phyloP scores from a whole-genome alignment of 2,329 filamentous ascomycete species.

The Scedosporium minutisporum region DNA sequence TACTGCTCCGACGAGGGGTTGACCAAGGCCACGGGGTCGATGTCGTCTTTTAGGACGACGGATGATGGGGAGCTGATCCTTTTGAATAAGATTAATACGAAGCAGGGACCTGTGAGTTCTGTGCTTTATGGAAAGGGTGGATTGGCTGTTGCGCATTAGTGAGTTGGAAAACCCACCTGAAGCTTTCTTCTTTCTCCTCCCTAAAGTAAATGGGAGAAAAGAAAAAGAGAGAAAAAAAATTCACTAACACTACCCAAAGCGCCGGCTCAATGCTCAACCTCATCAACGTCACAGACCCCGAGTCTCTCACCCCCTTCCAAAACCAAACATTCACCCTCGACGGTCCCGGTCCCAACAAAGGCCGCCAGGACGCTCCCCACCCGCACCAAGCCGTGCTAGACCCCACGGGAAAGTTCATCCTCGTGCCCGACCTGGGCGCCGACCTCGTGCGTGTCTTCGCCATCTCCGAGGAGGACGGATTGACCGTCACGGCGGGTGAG shows the following conservation, averaged over 20 bases:
- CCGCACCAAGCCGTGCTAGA: constrained; percentile 58
- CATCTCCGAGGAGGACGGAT: constrained; percentile 30
- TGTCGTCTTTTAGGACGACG: constrained; percentile 30
- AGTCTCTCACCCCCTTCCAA: constrained; percentile 24
- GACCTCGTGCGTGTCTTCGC: constrained; percentile 50
- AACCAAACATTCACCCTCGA: constrained; percentile 29
- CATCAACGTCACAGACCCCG: constrained; percentile 31
- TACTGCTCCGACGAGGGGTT: constrained; percentile 54
- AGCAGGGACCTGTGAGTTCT: constrained; percentile 33
- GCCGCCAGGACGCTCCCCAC: constrained; percentile 48
- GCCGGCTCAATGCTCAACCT: constrained; percentile 31
- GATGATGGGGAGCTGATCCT: constrained; percentile 27
- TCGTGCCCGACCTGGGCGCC: constrained; percentile 57
- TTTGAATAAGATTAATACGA: constrained; percentile 24
- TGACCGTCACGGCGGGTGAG: constrained; percentile 27
- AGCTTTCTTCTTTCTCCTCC: background rate
- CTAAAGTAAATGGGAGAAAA: background rate
- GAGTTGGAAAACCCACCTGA: constrained; percentile 15
- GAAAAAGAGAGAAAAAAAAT: background rate
- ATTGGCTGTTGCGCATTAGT: constrained; percentile 37
- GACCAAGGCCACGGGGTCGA: constrained; percentile 33
- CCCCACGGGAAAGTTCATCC: constrained; percentile 51
- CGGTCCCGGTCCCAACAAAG: constrained; percentile 25
- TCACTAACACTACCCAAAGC: constrained; percentile 15
- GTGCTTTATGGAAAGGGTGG: constrained; percentile 22